Evolutionary conservation across 1,139 yeast genomes (phyloP).

Genomic region (Sugiyamaella novakii): DNA sequence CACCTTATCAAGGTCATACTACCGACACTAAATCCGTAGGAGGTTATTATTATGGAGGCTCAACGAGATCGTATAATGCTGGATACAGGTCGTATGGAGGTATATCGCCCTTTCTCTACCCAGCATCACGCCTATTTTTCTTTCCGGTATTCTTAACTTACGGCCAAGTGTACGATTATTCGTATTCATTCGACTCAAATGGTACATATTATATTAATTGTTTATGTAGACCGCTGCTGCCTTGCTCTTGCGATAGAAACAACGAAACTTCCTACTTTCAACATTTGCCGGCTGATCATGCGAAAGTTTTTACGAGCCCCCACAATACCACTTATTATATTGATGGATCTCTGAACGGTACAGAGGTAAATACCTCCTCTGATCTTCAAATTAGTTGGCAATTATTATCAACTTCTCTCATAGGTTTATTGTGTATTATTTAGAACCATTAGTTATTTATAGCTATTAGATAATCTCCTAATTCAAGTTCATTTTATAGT

Average conservation of each 20-base stretch:
- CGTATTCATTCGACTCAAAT: constrained; percentile 29
- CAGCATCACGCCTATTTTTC: constrained; percentile 3
- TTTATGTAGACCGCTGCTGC: constrained; percentile 30
- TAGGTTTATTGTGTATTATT: neutral
- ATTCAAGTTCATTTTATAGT: too few species aligned
- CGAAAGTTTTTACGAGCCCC: constrained; percentile 18
- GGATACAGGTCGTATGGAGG: constrained; percentile 33
- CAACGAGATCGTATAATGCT: constrained; percentile 30
- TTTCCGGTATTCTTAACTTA: neutral
- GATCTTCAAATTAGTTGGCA: constrained; percentile 1
- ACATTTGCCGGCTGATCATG: constrained; percentile 25
- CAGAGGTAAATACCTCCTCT: neutral
- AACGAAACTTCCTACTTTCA: constrained; percentile 27
- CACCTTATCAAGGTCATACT: constrained; percentile 6
- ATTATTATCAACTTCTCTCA: neutral
- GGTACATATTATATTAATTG: constrained; percentile 33
- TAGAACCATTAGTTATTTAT: too few species aligned
- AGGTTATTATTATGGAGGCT: constrained; percentile 32
- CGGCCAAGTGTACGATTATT: constrained; percentile 25
- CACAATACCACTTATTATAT: constrained; percentile 24
- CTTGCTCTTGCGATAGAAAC: constrained; percentile 34
- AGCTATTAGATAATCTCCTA: too few species aligned
- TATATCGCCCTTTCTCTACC: constrained; percentile 23
- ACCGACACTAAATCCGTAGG: constrained; percentile 2
- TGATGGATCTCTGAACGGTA: constrained; percentile 31